A percentile compares a stretch with the other conserved stretches of the same genome.
phyloP scores from a whole-genome alignment of 257 asterid species.

The Primulina tabacum region DNA sequence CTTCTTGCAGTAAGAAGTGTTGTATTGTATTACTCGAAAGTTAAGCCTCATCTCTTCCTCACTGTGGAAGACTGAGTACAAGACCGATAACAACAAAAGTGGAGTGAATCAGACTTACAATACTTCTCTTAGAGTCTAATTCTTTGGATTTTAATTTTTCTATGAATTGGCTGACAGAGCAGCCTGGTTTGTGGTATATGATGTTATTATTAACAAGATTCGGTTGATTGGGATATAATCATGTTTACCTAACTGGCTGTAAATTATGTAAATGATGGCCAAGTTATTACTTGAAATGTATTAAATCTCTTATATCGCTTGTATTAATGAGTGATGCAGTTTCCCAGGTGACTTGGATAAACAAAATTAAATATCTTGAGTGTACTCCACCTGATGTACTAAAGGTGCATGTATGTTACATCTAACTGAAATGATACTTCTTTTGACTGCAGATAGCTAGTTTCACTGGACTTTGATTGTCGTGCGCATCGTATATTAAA shows the following conservation, averaged over 20 bases:
- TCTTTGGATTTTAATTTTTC: background rate
- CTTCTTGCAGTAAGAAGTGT: background rate
- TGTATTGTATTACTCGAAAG: background rate
- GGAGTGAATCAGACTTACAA: background rate
- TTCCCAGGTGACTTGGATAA: background rate
- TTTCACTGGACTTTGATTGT: background rate
- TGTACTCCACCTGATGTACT: background rate
- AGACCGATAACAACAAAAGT: background rate
- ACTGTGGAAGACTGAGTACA: background rate
- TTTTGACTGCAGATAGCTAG: background rate
- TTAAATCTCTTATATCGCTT: background rate
- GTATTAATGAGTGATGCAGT: background rate
- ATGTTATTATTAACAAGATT: background rate
- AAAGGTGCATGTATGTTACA: background rate
- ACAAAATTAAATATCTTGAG: background rate
- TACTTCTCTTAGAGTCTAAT: background rate
- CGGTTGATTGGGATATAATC: background rate
- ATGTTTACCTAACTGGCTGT: background rate
- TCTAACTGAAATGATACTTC: background rate
- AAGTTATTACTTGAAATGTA: background rate
- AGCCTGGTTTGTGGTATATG: background rate
- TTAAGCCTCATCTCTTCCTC: background rate
- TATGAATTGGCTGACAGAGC: background rate
- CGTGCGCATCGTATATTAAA: background rate
- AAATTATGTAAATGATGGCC: background rate